A percentile compares a stretch with the other conserved stretches of the same genome.
These are phyloP conservation scores for Chrysosporium keratinophilum DNA, from an alignment of 2,329 filamentous ascomycete genomes.

Conservation along the genomic window DNA sequence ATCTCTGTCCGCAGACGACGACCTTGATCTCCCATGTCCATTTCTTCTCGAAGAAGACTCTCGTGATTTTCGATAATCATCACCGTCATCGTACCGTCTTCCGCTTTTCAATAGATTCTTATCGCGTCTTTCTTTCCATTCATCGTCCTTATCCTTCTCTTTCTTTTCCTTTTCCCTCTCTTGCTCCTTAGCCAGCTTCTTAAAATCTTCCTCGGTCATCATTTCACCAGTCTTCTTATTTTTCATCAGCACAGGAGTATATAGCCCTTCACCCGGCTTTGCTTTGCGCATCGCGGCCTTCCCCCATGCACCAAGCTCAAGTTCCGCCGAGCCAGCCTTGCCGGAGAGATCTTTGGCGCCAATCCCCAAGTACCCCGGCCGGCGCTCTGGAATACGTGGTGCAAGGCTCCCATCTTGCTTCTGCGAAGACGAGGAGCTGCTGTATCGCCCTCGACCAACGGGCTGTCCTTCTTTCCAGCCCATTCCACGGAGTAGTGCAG, in stretches of 20 bases:
- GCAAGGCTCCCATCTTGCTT: slow-evolving; percentile 43
- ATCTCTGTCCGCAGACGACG: slow-evolving; percentile 22
- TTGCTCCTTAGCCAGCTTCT: slow-evolving; percentile 42
- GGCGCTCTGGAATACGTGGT: slow-evolving; percentile 54
- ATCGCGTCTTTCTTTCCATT: slow-evolving; percentile 38
- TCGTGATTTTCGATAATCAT: slow-evolving; percentile 27
- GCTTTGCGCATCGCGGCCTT: slow-evolving; percentile 48
- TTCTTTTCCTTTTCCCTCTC: slow-evolving; percentile 34
- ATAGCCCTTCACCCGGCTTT: slow-evolving; percentile 40
- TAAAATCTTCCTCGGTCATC: slow-evolving; percentile 53
- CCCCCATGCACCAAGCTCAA: slow-evolving; percentile 73
- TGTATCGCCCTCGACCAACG: slow-evolving; percentile 47
- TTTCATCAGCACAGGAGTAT: slow-evolving; percentile 51
- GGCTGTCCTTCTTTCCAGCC: slow-evolving; percentile 71
- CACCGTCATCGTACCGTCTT: slow-evolving; percentile 27
- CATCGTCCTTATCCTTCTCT: slow-evolving; percentile 31
- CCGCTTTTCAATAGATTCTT: slow-evolving; percentile 33
- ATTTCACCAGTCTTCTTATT: slow-evolving; percentile 54
- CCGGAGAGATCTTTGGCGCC: slow-evolving; percentile 69
- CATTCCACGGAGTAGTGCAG: slow-evolving; percentile 82
- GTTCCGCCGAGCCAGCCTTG: slow-evolving; percentile 40
- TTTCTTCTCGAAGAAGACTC: slow-evolving; percentile 29
- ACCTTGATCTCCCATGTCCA: slow-evolving; percentile 29
- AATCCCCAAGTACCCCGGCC: slow-evolving; percentile 74
- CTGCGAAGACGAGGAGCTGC: slow-evolving; percentile 27